These are phyloP conservation scores for Penicillium sp. DNA, from an alignment of 2,329 filamentous ascomycete species.

Conservation along the genomic window DNA sequence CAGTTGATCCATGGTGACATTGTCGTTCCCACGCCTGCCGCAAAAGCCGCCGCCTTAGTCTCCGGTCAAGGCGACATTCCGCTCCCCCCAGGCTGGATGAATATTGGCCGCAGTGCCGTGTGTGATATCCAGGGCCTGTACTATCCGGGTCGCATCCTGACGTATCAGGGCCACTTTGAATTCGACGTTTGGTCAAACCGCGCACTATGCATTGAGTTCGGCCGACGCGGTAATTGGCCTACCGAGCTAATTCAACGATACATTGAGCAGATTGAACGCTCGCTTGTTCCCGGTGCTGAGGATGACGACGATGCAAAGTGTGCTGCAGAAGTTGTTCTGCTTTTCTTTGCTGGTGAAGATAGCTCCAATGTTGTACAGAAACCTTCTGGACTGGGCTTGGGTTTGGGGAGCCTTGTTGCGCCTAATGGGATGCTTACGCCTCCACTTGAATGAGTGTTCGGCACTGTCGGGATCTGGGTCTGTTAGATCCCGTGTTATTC, in stretches of 20 bases:
- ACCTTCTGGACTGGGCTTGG: not conserved
- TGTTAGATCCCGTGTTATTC: not conserved
- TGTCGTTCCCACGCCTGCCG: conserved; percentile 20
- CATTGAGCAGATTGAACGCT: conserved; percentile 21
- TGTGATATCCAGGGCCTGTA: conserved; percentile 34
- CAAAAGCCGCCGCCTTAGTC: conserved; percentile 1
- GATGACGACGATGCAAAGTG: conserved; percentile 33
- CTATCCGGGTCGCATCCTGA: conserved; percentile 27
- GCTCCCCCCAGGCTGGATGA: conserved; percentile 30
- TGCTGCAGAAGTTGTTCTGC: conserved; percentile 34
- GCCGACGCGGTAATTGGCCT: conserved; percentile 22
- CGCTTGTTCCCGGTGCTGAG: conserved; percentile 12
- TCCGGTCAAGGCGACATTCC: not conserved
- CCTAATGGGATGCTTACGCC: conserved; percentile 24
- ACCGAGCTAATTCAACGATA: conserved; percentile 11
- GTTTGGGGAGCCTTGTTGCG: not conserved
- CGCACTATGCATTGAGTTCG: conserved; percentile 27
- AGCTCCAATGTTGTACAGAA: not conserved
- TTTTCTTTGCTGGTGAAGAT: conserved; percentile 30
- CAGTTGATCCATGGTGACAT: conserved; percentile 37
- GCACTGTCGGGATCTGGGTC: not conserved
- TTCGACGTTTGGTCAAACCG: conserved; percentile 29
- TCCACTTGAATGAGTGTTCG: conserved; percentile 13
- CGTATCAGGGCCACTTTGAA: conserved; percentile 36
- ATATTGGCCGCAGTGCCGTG: conserved; percentile 25